Percentiles rank a stretch among this genome's conserved stretches.
phyloP scores from a whole-genome alignment of 2,329 filamentous ascomycete genomes.

The Ceratocystis huliohia region DNA sequence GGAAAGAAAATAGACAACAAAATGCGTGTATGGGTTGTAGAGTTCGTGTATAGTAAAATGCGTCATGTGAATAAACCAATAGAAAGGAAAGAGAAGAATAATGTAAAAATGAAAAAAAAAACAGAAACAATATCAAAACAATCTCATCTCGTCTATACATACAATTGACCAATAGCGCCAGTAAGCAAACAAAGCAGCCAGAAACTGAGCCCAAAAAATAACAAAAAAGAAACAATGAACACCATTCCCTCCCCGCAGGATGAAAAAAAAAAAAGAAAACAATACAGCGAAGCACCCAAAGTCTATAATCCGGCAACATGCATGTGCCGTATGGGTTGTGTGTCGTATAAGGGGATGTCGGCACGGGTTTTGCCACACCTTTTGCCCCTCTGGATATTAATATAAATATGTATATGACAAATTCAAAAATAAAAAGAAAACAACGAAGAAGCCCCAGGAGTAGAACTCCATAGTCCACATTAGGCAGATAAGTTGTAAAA shows the following conservation, averaged over 20 bases:
- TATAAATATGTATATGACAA: background rate
- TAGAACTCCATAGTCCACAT: background rate
- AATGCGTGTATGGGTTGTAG: background rate
- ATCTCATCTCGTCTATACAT: background rate
- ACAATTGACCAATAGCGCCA: background rate
- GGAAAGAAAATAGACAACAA: constrained; percentile 1
- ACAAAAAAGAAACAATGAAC: background rate
- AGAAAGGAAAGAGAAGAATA: background rate
- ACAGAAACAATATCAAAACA: background rate
- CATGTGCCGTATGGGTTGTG: background rate
- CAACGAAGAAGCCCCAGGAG: background rate
- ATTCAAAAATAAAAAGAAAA: background rate
- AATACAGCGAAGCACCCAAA: background rate
- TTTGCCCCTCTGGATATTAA: background rate
- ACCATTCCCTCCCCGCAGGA: background rate
- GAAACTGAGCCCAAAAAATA: background rate
- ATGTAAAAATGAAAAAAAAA: background rate
- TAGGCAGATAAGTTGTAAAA: background rate
- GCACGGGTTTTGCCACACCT: background rate
- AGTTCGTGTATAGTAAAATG: background rate
- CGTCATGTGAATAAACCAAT: background rate
- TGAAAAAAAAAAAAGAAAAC: background rate
- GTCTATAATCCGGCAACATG: background rate
- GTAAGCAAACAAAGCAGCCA: background rate
- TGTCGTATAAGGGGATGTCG: too few relatives aligned